Conservation (phyloP, 2,329 filamentous ascomycete genomes). For the Epichloe coenophiala region DNA sequence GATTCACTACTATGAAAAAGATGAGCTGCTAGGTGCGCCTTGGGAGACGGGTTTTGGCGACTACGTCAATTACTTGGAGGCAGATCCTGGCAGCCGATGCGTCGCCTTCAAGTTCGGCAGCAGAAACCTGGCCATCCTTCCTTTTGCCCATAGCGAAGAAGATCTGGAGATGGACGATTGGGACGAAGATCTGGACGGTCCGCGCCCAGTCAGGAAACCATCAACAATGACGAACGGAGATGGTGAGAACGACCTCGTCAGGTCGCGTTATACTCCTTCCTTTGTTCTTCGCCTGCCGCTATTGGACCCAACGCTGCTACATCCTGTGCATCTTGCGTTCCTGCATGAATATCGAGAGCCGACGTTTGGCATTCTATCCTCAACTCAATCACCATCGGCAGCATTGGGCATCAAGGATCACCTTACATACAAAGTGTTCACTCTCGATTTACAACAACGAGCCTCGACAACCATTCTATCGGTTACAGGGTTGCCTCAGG, state of each 20-base stretch:
- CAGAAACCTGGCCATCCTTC: slow-evolving; percentile 81
- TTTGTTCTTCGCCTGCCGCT: slow-evolving; percentile 86
- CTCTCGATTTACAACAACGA: slow-evolving; percentile 81
- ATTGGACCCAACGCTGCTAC: slow-evolving; percentile 73
- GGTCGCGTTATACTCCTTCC: slow-evolving; percentile 68
- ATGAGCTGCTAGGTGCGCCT: slow-evolving; percentile 70
- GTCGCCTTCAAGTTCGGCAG: slow-evolving; percentile 86
- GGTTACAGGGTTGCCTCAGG: slow-evolving; percentile 71
- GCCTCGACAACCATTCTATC: slow-evolving; percentile 88
- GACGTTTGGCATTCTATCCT: slow-evolving; percentile 87
- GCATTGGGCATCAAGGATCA: slow-evolving; percentile 75
- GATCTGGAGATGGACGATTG: slow-evolving; percentile 87
- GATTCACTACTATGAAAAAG: slow-evolving; percentile 96
- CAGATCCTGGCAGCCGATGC: slow-evolving; percentile 85
- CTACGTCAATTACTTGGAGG: slow-evolving; percentile 68
- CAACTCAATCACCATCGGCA: slow-evolving; percentile 57
- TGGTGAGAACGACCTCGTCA: slow-evolving; percentile 12
- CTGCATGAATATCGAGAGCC: slow-evolving; percentile 95
- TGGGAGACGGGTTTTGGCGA: slow-evolving; percentile 67
- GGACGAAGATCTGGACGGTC: slow-evolving; percentile 68
- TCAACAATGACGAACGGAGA: slow-evolving; percentile 21
- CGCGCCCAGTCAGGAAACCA: slow-evolving; percentile 37
- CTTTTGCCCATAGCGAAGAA: slow-evolving; percentile 75
- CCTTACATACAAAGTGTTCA: slow-evolving; percentile 86
- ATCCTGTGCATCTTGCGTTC: slow-evolving; percentile 85